Base-by-base conservation (phyloP, 495 filamentous ascomycete genomes). In the Cercophora sp. region DNA sequence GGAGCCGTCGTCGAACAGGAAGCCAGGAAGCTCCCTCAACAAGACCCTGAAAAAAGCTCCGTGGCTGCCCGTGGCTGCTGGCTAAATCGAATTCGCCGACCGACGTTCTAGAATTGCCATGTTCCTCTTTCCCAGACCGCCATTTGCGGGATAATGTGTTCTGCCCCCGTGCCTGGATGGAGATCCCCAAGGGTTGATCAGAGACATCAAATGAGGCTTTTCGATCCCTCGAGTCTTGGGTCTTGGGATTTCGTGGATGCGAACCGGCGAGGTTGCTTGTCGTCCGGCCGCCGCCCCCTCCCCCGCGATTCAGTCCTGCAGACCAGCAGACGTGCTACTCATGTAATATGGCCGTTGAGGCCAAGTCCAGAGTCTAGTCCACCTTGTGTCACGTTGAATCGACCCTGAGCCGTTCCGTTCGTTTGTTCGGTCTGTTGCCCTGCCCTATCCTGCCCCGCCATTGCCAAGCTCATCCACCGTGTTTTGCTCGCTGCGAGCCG, bases 141-240 rank as follows among this genome's bases (percentile, higher is more conserved):
- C 48, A 51, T 51, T 51, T 51, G 48, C 48, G 48, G 48, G 48
- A 51, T 51, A 51, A 51, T 51, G 10, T 40, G 37, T 16, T 27
- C 22, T 20, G 25, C 19, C 1, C 11, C 23, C n/a, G n/a, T n/a
- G n/a, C n/a, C n/a, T n/a, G n/a, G n/a, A n/a, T n/a, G n/a, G n/a
- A n/a, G n/a, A n/a, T n/a, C n/a, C 24, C 41, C 20, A 39, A 39
- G 16, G n/a, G 36, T 39, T 39, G n/a, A n/a, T 39, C 29, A 23
- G 24, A 20, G 41, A 8, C 13, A 27, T 15, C 18, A 34, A 19
- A 18, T 47, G 44, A 47, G 27, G 44, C 44, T 47, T 47, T 29
- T 47, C n/a, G 8, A 13, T 13, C 13, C 13, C 29, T 32, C 13
- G n/a, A n/a, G n/a, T n/a, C n/a, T n/a, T n/a, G n/a, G n/a, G n/a